Base-by-base conservation (phyloP, 2,329 filamentous ascomycete genomes). In the Sporothrix brunneoviolacea region DNA sequence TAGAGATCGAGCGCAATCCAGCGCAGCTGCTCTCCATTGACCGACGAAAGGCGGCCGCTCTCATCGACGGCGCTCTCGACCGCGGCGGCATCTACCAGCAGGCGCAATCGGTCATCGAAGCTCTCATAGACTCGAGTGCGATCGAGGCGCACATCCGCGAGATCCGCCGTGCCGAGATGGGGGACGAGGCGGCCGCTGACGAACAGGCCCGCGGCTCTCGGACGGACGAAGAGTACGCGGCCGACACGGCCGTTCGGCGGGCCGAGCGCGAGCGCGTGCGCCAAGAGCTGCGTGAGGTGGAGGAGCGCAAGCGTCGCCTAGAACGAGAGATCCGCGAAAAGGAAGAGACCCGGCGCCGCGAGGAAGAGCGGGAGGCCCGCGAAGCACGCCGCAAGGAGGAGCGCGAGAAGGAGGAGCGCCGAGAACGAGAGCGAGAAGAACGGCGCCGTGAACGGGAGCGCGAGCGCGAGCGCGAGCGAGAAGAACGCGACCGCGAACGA, bases 51-150 rank as follows among this genome's bases (percentile, higher is more conserved):
- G 84, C 86, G 4, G 82, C 83, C 2, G 80, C 85, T 0, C 75
- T 94, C 4, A 83, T 91, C 36, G 86, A 91, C 63, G 87, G 88
- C 51, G 85, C 85, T 1, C 78, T 88, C 16, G 86, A 91, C 60
- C 80, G 88, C 54, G 84, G 81, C 18, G 84, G 85, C 22, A 80
- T 90, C 24, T 93, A 91, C 60, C 80, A 84, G 53, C 79, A 80
- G 58, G 85, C 84, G 0, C 80, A 87, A 59, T 73, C 76, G 8
- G 78, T 83, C 44, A 81, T 91, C 43, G 78, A 82, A 53, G 71
- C 76, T 24, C 72, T 89, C 53, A 85, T 91, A 52, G 80, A 87
- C 60, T 74, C 83, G 41, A 71, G 71, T 9, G 77, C 81, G 22
- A 88, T 89, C 52, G 83, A 89, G 61, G 71, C 75, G 22, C 80